phyloP scores from a whole-genome alignment of 2,329 filamentous ascomycete species.

The Chaetothyriales sp. region DNA sequence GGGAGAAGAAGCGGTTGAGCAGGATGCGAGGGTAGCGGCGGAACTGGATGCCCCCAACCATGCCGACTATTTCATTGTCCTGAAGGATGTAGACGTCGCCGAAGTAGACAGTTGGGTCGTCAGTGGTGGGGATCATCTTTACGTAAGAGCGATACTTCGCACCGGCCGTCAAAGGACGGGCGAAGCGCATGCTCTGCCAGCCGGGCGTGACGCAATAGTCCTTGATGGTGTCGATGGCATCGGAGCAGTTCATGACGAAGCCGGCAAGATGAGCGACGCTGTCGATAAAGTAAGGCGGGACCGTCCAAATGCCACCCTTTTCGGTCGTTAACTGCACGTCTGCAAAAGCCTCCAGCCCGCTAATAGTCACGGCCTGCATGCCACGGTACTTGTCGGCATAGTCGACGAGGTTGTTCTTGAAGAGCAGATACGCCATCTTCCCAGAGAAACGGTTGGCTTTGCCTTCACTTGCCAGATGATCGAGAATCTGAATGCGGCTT shows the following conservation, averaged over 20 bases:
- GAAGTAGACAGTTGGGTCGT: slow-evolving; percentile 18
- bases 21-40: slow-evolving; percentile 26
- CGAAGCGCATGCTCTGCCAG: slow-evolving; percentile 20
- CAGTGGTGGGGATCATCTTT: slow-evolving; percentile 20
- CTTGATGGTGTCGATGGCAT: slow-evolving; percentile 18
- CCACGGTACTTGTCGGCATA: slow-evolving; percentile 21
- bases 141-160: slow-evolving; percentile 23
- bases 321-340: slow-evolving; percentile 19
- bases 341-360: slow-evolving; percentile 22
- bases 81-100: slow-evolving; percentile 31
- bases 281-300: slow-evolving; percentile 19
- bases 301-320: slow-evolving; percentile 19
- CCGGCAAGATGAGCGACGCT: slow-evolving; percentile 15
- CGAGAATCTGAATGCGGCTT: slow-evolving; percentile 19
- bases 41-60: slow-evolving; percentile 25
- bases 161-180: slow-evolving; percentile 17
- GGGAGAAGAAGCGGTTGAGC: slow-evolving; percentile 29
- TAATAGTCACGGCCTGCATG: slow-evolving; percentile 21
- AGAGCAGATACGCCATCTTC: slow-evolving; percentile 25
- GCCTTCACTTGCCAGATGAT: slow-evolving; percentile 17
- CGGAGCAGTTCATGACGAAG: slow-evolving; percentile 20
- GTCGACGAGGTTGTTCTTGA: slow-evolving; percentile 20
- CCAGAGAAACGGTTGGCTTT: slow-evolving; percentile 18
- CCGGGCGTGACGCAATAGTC: slow-evolving; percentile 25
- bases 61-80: slow-evolving; percentile 22